phyloP scores from a whole-genome alignment of 345 rosid species.

The Durio zibethinus region DNA sequence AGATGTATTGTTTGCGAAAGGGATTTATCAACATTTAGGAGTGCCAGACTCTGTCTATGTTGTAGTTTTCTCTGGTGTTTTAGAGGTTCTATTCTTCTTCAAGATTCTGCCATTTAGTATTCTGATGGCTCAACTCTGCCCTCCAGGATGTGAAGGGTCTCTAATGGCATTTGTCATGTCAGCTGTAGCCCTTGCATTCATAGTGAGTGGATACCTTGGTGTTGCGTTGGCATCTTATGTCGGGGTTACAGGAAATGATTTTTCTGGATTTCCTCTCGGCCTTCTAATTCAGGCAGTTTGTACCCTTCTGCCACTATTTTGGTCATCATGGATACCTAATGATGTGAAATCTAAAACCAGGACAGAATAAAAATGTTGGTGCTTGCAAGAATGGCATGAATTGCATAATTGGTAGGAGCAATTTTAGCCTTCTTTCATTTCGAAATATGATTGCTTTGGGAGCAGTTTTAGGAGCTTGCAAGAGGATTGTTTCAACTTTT shows the following conservation, averaged over 20 bases:
- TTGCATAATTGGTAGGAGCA: neutral
- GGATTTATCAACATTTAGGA: slow-evolving; percentile 55
- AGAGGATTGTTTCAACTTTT: no score
- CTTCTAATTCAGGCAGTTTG: slow-evolving; percentile 62
- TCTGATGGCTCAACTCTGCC: slow-evolving; percentile 66
- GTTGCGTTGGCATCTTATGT: slow-evolving; percentile 64
- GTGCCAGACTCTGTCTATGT: slow-evolving; percentile 61
- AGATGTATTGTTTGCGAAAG: slow-evolving; percentile 66
- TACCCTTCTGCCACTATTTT: slow-evolving; percentile 51
- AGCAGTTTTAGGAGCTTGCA: no score
- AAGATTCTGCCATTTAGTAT: slow-evolving; percentile 79
- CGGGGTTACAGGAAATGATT: slow-evolving; percentile 57
- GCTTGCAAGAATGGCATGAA: neutral
- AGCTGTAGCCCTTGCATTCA: slow-evolving; percentile 65
- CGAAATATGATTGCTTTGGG: neutral
- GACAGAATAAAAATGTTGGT: slow-evolving; percentile 30
- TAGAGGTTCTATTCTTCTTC: slow-evolving; percentile 68
- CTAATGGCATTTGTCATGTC: slow-evolving; percentile 79
- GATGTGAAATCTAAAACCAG: slow-evolving; percentile 30
- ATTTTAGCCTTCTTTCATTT: neutral
- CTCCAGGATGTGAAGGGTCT: slow-evolving; percentile 89
- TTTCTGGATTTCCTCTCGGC: slow-evolving; percentile 57
- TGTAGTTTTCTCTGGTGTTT: slow-evolving; percentile 54
- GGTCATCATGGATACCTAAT: slow-evolving; percentile 59
- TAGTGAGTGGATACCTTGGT: slow-evolving; percentile 75